Percentiles rank a stretch among this genome's conserved stretches.
These are phyloP conservation scores for Polymyxa betae DNA, from an alignment of 208 protist species.

Conservation along the genomic window DNA sequence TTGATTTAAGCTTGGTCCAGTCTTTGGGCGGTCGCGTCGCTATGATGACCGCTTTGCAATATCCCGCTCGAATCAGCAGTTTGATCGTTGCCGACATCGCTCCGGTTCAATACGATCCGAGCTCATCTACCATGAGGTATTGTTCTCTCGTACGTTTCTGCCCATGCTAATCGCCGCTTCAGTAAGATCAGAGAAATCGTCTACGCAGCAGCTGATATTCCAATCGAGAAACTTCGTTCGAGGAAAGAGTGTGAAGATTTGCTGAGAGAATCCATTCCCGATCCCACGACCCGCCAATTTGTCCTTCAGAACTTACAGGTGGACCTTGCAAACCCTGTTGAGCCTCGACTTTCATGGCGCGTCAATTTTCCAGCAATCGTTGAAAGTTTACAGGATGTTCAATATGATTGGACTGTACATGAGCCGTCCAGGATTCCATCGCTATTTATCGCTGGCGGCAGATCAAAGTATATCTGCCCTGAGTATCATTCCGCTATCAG, in stretches of 20 bases:
- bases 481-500: background rate
- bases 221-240: slow-evolving; percentile 10
- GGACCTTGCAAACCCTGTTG: background rate
- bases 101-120: background rate
- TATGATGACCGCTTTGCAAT: slow-evolving; percentile 5
- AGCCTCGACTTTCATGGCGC: slow-evolving; percentile 19
- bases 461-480: background rate
- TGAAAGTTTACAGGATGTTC: background rate
- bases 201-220: background rate
- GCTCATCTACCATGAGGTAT: background rate
- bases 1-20: background rate
- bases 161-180: background rate
- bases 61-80: background rate
- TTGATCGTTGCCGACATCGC: slow-evolving; percentile 24
- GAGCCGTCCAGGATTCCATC: background rate
- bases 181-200: background rate
- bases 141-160: background rate
- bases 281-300: slow-evolving; percentile 6
- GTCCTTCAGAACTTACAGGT: slow-evolving; percentile 49
- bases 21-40: slow-evolving; percentile 46
- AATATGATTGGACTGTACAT: background rate
- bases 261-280: background rate
- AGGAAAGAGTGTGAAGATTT: background rate
- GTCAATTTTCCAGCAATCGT: slow-evolving; percentile 52
- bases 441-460: slow-evolving; percentile 51